These are phyloP conservation scores for Pleurotus tuber-regium DNA, from an alignment of 768 basidiomycete genomes.

Conservation along the genomic window DNA sequence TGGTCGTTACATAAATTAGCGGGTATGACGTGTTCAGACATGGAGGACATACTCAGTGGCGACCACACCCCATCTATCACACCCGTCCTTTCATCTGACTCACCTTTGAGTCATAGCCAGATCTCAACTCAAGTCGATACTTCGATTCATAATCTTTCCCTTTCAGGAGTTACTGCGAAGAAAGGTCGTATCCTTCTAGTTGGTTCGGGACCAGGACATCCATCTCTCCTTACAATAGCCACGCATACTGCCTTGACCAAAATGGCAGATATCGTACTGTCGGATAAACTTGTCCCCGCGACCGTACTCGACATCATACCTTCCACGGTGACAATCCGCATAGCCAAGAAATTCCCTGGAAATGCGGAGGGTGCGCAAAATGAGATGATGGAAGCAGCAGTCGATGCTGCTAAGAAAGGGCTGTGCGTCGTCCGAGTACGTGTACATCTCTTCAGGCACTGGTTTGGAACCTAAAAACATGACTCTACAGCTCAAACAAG, in stretches of 20 bases:
- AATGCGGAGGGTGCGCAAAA: slow-evolving; percentile 94
- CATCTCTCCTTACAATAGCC: slow-evolving; percentile 86
- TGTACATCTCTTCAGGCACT: slow-evolving; percentile 5
- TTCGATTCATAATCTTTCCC: slow-evolving; percentile 30
- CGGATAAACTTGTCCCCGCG: slow-evolving; percentile 94
- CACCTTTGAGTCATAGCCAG: slow-evolving; percentile 8
- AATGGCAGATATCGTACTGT: slow-evolving; percentile 83
- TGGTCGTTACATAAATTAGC: slow-evolving; percentile 85
- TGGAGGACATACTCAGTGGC: slow-evolving; percentile 59
- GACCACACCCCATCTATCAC: slow-evolving; percentile 15
- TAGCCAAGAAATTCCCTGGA: slow-evolving; percentile 96
- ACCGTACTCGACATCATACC: slow-evolving; percentile 87
- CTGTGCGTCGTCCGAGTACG: slow-evolving; percentile 84
- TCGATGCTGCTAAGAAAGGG: slow-evolving; percentile 78
- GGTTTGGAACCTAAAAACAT: not conserved
- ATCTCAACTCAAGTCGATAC: not conserved
- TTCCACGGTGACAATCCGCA: slow-evolving; percentile 64
- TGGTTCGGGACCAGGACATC: slow-evolving; percentile 95
- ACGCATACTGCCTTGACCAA: slow-evolving; percentile 78
- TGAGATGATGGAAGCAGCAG: slow-evolving; percentile 91
- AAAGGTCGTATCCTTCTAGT: slow-evolving; percentile 83
- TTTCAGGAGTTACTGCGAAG: slow-evolving; percentile 24
- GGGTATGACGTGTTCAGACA: slow-evolving; percentile 61
- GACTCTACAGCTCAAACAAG: slow-evolving; percentile 90
- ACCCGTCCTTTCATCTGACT: slow-evolving; percentile 15